Evolutionary conservation across 768 basidiomycete genomes (phyloP).

Genomic region (Tulasnella sp.): DNA sequence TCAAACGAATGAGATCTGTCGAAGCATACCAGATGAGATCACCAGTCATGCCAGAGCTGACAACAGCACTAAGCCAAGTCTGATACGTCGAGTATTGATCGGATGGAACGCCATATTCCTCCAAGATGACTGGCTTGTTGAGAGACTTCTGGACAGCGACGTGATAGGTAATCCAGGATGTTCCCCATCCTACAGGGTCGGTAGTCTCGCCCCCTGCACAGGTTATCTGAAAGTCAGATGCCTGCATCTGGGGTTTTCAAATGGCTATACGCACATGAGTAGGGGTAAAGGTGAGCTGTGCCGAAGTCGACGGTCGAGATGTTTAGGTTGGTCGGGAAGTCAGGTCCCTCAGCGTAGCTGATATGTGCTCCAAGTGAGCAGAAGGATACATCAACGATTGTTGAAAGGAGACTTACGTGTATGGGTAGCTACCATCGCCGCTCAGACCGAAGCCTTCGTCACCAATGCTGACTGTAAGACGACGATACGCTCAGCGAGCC

Average conservation of each 20-base stretch:
- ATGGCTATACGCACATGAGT: constrained; percentile 27
- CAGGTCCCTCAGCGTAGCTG: constrained; percentile 36
- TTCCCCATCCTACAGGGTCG: constrained; percentile 14
- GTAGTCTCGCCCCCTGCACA: not conserved
- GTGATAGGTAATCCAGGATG: constrained; percentile 54
- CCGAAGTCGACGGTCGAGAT: constrained; percentile 52
- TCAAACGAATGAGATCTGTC: not conserved
- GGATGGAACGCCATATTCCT: constrained; percentile 53
- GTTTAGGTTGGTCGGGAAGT: constrained; percentile 42
- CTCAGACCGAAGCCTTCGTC: constrained; percentile 54
- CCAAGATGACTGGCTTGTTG: constrained; percentile 49
- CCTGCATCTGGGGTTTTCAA: not conserved
- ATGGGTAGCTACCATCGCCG: constrained; percentile 38
- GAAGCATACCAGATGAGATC: constrained; percentile 44
- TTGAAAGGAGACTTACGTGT: constrained; percentile 34
- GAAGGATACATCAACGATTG: not conserved
- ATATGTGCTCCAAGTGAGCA: not conserved
- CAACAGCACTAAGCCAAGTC: constrained; percentile 29
- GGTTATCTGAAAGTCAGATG: not conserved
- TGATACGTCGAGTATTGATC: constrained; percentile 38
- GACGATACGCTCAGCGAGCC: not conserved
- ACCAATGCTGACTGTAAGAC: constrained; percentile 35
- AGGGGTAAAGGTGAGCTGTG: constrained; percentile 38
- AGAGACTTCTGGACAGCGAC: constrained; percentile 36
- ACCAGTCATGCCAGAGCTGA: constrained; percentile 23